Conservation (phyloP, 352 stramenopile genomes). For the Blastocystis hominis region DNA sequence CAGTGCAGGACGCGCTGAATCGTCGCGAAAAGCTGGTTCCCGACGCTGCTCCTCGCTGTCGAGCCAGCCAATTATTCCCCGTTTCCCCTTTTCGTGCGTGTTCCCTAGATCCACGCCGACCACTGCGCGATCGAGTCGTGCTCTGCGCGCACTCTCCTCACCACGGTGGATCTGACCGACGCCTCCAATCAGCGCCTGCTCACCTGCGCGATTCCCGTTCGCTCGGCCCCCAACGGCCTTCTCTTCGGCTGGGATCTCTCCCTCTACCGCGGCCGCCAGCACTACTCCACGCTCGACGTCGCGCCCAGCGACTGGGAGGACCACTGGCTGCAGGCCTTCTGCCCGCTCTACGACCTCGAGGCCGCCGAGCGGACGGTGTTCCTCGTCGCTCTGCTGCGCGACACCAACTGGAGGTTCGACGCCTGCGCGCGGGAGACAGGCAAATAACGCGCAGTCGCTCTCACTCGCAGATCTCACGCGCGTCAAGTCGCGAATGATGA, state of each 20-base stretch:
- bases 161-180: background rate
- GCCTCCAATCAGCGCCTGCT: background rate
- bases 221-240: background rate
- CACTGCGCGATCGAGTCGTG: background rate
- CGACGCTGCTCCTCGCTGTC: background rate
- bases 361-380: background rate
- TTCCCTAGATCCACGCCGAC: background rate
- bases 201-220: background rate
- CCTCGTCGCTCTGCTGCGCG: background rate
- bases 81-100: background rate
- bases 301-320: background rate
- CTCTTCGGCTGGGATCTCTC: slow-evolving; percentile 13
- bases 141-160: background rate
- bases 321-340: slow-evolving; percentile 50
- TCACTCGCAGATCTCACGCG: too few relatives aligned
- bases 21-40: background rate
- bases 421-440: background rate
- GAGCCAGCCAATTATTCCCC: background rate
- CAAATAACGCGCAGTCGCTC: too few relatives aligned
- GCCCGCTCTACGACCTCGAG: background rate
- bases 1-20: background rate
- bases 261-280: background rate
- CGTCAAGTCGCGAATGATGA: too few relatives aligned
- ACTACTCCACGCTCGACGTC: background rate
- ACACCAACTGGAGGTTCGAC: slow-evolving; percentile 45